phyloP scores from a whole-genome alignment of 352 stramenopile species.

The Aphanomyces stellatus region DNA sequence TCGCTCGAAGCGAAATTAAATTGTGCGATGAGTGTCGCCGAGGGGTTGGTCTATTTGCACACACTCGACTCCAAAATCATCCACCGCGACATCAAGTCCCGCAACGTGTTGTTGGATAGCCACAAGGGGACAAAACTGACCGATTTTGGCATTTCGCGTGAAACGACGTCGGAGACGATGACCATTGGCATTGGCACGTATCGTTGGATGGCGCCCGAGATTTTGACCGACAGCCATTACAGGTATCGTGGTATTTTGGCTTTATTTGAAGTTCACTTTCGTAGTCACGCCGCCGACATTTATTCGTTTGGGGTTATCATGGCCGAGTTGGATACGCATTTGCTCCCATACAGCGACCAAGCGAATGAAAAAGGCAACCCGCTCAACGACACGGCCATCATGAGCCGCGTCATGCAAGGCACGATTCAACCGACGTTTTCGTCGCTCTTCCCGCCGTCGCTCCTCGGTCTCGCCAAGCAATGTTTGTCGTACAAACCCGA shows the following conservation, averaged over 20 bases:
- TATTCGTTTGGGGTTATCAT: not conserved
- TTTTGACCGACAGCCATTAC: slow-evolving; percentile 31
- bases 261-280: not conserved
- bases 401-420: slow-evolving; percentile 1
- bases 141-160: slow-evolving; percentile 30
- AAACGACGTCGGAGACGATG: slow-evolving; percentile 20
- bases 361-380: not conserved
- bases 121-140: slow-evolving; percentile 30
- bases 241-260: slow-evolving; percentile 24
- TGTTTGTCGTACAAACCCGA: not conserved
- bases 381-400: not conserved
- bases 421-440: slow-evolving; percentile 8
- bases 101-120: slow-evolving; percentile 33
- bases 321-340: not conserved
- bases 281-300: not conserved
- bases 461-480: not conserved
- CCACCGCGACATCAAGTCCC: slow-evolving; percentile 41
- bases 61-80: slow-evolving; percentile 25
- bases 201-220: slow-evolving; percentile 32
- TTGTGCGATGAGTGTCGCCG: slow-evolving; percentile 20
- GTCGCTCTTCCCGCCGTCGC: not conserved
- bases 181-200: slow-evolving; percentile 32
- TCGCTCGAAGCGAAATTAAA: not conserved
- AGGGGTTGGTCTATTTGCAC: slow-evolving; percentile 36
- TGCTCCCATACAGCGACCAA: not conserved